These are phyloP conservation scores for Hericium coralloides DNA, from an alignment of 768 basidiomycete species.

Conservation along the genomic window DNA sequence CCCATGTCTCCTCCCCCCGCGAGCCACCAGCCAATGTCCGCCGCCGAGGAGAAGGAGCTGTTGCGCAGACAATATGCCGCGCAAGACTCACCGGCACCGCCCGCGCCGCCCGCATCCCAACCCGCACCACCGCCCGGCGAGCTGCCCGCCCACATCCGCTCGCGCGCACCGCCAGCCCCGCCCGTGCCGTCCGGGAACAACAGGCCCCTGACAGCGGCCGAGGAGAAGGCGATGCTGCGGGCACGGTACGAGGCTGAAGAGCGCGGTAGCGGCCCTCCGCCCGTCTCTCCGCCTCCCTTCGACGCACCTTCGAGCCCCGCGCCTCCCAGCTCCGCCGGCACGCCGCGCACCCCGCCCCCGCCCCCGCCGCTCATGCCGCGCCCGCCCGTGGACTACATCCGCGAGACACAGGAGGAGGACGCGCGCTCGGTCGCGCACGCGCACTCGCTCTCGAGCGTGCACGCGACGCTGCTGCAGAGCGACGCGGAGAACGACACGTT, in stretches of 20 bases:
- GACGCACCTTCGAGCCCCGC: constrained; percentile 5
- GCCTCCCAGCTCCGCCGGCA: constrained; percentile 1
- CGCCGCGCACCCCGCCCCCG: constrained; percentile 21
- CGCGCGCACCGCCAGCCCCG: constrained; percentile 20
- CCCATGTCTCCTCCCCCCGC: background rate
- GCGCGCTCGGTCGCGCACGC: constrained; percentile 36
- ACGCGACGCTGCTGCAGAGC: background rate
- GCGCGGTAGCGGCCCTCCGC: constrained; percentile 2
- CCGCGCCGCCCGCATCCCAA: constrained; percentile 19
- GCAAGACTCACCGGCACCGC: background rate
- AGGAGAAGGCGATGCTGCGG: constrained; percentile 67
- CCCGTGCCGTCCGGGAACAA: constrained; percentile 9
- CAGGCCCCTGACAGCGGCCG: constrained; percentile 52
- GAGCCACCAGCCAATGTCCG: constrained; percentile 8
- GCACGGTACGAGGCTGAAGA: constrained; percentile 59
- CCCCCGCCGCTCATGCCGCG: constrained; percentile 72
- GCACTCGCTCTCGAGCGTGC: background rate
- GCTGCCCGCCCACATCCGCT: constrained; percentile 19
- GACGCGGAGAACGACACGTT: constrained; percentile 12
- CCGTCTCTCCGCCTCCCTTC: background rate
- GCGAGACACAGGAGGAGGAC: constrained; percentile 74
- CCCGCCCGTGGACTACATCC: constrained; percentile 73
- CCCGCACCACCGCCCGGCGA: constrained; percentile 11
- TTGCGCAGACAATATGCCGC: constrained; percentile 48
- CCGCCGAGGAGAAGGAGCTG: constrained; percentile 46